Percentiles rank a stretch among this genome's conserved stretches.
These are phyloP conservation scores for Paraconiothyrium sp. DNA, from an alignment of 2,329 filamentous ascomycete genomes.

Conservation along the genomic window DNA sequence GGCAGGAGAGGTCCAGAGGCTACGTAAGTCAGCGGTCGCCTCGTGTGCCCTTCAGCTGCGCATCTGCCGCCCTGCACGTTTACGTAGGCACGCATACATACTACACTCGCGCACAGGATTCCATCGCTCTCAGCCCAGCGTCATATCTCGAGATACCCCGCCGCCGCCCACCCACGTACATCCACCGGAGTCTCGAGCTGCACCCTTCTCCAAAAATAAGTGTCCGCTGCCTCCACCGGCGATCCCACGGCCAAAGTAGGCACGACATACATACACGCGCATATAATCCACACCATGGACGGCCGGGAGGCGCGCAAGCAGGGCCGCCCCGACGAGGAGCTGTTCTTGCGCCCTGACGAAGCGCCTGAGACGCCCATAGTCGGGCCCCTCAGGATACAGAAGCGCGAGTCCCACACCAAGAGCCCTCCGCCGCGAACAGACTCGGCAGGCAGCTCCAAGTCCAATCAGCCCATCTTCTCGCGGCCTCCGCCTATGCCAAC, in stretches of 20 bases:
- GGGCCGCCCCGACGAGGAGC: conserved; percentile 79
- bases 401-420: conserved; percentile 66
- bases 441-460: conserved; percentile 77
- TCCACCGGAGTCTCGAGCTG: conserved; percentile 25
- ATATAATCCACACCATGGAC: conserved; percentile 50
- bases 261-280: conserved; percentile 17
- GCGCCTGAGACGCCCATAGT: conserved; percentile 77
- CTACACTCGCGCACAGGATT: conserved; percentile 7
- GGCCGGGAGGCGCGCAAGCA: conserved; percentile 56
- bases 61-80: conserved; percentile 20
- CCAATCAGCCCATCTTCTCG: conserved; percentile 47
- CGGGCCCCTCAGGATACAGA: conserved; percentile 85
- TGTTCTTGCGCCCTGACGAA: conserved; percentile 70
- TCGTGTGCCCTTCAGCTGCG: conserved; percentile 21
- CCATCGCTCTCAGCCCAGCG: conserved; percentile 18
- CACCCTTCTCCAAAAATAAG: conserved; percentile 40
- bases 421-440: conserved; percentile 61
- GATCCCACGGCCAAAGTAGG: conserved; percentile 27
- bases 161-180: conserved; percentile 24
- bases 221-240: conserved; percentile 33
- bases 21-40: conserved; percentile 39
- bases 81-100: conserved; percentile 21
- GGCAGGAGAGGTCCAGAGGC: conserved; percentile 21
- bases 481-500: conserved; percentile 61
- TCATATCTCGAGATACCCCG: conserved; percentile 30